Percentiles rank a stretch among this genome's conserved stretches.
phyloP scores from a whole-genome alignment of 257 asterid genomes.

The Solanum lycopersicoides region DNA sequence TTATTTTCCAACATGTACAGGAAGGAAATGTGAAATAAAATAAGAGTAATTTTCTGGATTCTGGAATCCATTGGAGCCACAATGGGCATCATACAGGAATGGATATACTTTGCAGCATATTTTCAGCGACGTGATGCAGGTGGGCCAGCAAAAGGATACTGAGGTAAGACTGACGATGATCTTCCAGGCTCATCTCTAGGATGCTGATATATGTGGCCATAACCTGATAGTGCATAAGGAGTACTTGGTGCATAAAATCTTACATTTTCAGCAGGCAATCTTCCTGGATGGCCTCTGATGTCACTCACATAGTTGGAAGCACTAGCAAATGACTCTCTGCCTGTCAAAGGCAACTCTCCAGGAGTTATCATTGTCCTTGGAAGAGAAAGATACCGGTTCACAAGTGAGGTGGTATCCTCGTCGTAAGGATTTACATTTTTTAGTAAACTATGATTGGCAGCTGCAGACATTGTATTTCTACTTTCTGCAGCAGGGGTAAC shows the following conservation, averaged over 20 bases:
- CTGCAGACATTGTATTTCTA: constrained; percentile 10
- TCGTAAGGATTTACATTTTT: constrained; percentile 37
- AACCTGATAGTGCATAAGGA: constrained; percentile 16
- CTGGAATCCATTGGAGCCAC: background rate
- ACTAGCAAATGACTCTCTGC: constrained; percentile 16
- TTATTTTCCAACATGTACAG: background rate
- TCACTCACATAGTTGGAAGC: constrained; percentile 14
- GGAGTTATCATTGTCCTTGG: constrained; percentile 19
- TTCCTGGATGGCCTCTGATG: background rate
- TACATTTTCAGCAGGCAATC: constrained; percentile 16
- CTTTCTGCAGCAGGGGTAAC: background rate
- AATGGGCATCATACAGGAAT: background rate
- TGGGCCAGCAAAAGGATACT: constrained; percentile 62
- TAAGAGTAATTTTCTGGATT: background rate
- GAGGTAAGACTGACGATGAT: constrained; percentile 28
- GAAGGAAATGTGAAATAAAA: background rate
- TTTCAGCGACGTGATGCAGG: constrained; percentile 26
- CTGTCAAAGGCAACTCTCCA: constrained; percentile 11
- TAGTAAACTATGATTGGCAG: background rate
- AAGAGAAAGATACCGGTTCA: constrained; percentile 46
- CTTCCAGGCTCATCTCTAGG: constrained; percentile 15
- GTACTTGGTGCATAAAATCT: constrained; percentile 16
- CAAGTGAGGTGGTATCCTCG: constrained; percentile 56
- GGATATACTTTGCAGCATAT: background rate
- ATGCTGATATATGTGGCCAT: constrained; percentile 5